Base-by-base conservation (phyloP, 108 stramenopile species). In the Nitzschia inconspicua region DNA sequence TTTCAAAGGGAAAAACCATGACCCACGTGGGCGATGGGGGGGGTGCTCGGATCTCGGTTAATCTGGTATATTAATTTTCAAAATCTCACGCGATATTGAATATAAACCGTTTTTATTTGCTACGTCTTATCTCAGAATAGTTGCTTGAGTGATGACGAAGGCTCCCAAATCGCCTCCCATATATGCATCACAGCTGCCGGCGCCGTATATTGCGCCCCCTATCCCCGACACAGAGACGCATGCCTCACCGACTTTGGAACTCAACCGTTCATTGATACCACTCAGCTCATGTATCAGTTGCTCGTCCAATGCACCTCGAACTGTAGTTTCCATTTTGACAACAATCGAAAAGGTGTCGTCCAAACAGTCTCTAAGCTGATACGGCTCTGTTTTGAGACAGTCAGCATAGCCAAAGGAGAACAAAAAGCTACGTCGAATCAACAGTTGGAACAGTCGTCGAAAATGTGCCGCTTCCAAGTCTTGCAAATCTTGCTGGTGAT, bases 381-480 rank as follows among this genome's bases (percentile, higher is more conserved):
- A 43, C 29, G 60, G 60, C 16, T 72, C 70, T 10, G 50, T 26
- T 20, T 44, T 22, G 19, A 72, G 63, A 50, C 70, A 72, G 19
- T 72, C 70, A 11, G 63, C 70, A 41, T 64, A 72, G 11, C 70
- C 70, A 35, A 50, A 72, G 19, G 70, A 63, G 25, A 72, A 72
- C 8, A 72, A 57, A 23, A 64, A 72, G 25, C 54, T 64, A 27
- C 70, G 27, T 51, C 63, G 70, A 43, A 72, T 72, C 48, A 72
- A 34, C 25, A 72, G 22, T 41, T 72, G 70, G 23, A 64, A 72
- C 4, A 72, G 47, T 24, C 54, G 50, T 52, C 53, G 57, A 36
- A 72, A 64, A 30, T 64, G 70, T 6, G 42, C 30, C 9, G 53
- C 54, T 22, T 72, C 70, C 19, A 72, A 9, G 22, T 63, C 40